Evolutionary conservation across 345 rosid species (phyloP), one percentile per base, ranked within the genome.

Genomic region (Bretschneidera sinensis): DNA sequence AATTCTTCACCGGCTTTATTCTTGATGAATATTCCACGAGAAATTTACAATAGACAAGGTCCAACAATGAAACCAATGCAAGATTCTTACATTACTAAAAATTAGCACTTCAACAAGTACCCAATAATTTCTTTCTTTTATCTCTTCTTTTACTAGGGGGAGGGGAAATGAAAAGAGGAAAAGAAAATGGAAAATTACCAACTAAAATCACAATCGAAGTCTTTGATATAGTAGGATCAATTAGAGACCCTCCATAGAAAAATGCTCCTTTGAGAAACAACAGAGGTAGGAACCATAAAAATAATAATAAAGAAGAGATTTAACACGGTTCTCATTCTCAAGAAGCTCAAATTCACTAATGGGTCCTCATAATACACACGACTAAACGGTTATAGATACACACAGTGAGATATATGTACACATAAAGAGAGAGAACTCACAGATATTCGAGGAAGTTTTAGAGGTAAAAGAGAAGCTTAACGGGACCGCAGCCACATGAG

Each of bases 401-500:
- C 4, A 1, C 18, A 48, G 21, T 17, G 52, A 48, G 24, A 13
- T 8, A 2, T 8, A 28, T 28, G 5, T 28, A 28, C 6, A 64
- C 53, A 63, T 71, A 68, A 22, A 59, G 43, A 49, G 63, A 55
- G 63, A 58, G 34, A 48, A 54, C 83, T 75, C 17, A 84, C 89
- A 28, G 63, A 57, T 70, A 21, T 10, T 11, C 9, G 24, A 20
- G 18, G 74, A 51, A n/a, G 53, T 7, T 47, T 52, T 18, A 10
- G 70, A 50, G 33, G 69, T 24, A 21, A 59, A 51, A 53, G 80
- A 60, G 24, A 70, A 64, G 0, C 67, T 74, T 2, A 54, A 74
- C 0, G 78, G 77, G 23, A 72, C 43, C 21, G 73, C 64, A 1
- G 76, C 74, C 64, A 71, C 68, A 50, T 61, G 71, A 59, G 70